A percentile compares a stretch with the other conserved stretches of the same genome.
phyloP scores from a whole-genome alignment of 441 rosid species.

The Theobroma grandiflorum region DNA sequence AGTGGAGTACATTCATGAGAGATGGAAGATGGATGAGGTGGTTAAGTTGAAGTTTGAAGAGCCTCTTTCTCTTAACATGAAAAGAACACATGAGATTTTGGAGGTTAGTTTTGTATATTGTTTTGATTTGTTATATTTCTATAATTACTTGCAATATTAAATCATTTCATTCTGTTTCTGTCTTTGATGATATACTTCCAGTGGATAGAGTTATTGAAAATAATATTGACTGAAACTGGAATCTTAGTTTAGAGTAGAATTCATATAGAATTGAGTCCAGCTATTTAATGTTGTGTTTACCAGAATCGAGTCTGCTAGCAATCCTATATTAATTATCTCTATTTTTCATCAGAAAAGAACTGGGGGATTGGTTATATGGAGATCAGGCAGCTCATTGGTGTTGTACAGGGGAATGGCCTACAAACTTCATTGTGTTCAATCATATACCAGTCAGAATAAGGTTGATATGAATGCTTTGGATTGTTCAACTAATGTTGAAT shows the following conservation, averaged over 20 bases:
- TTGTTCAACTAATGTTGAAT: constrained; percentile 13
- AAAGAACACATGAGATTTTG: constrained; percentile 73
- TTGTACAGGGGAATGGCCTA: constrained; percentile 81
- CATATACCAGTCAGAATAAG: constrained; percentile 51
- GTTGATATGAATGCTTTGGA: constrained; percentile 28
- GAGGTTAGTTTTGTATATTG: constrained; percentile 67
- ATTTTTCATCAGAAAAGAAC: constrained; percentile 70
- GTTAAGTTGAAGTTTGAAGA: constrained; percentile 82
- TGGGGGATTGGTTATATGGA: constrained; percentile 91
- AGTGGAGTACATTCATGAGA: constrained; percentile 73
- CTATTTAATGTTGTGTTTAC: background rate
- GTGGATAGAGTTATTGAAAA: background rate
- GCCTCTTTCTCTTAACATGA: constrained; percentile 81
- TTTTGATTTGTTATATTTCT: background rate
- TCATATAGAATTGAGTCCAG: background rate
- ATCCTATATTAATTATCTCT: constrained; percentile 32
- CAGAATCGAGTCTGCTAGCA: constrained; percentile 6
- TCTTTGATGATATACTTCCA: background rate
- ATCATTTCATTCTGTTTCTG: background rate
- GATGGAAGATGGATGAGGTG: constrained; percentile 84
- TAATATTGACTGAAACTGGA: background rate
- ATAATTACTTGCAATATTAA: background rate
- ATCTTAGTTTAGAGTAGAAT: background rate
- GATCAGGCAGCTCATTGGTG: constrained; percentile 94
- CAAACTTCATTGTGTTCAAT: constrained; percentile 72